Percentiles rank a stretch among this genome's conserved stretches.
Evolutionary conservation across 495 filamentous ascomycete genomes (phyloP).

Genomic region (Xylaria scruposa): DNA sequence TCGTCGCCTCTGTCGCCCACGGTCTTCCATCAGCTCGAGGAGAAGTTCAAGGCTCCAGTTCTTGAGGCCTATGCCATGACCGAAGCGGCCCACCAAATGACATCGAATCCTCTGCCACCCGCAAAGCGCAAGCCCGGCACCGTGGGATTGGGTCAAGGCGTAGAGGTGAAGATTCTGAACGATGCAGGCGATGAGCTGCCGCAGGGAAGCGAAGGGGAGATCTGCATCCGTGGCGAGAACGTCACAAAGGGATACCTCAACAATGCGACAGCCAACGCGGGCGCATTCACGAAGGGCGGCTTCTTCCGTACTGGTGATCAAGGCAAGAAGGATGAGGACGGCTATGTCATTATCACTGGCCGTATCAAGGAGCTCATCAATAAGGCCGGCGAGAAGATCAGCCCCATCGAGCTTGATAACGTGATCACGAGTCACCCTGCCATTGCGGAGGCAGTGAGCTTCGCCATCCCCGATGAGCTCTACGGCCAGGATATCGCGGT

Average conservation of each 20-base stretch:
- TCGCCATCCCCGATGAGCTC: constrained; percentile 75
- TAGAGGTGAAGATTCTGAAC: constrained; percentile 79
- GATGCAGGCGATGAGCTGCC: constrained; percentile 65
- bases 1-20: constrained; percentile 81
- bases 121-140: constrained; percentile 75
- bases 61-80: constrained; percentile 94
- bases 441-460: constrained; percentile 79
- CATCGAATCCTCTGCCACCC: constrained; percentile 80
- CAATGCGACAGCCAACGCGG: constrained; percentile 73
- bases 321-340: constrained; percentile 74
- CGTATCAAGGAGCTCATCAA: constrained; percentile 87
- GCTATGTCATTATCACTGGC: constrained; percentile 78
- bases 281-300: constrained; percentile 70
- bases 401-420: constrained; percentile 85
- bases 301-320: constrained; percentile 89
- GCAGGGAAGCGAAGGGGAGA: constrained; percentile 73
- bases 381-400: constrained; percentile 84
- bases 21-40: constrained; percentile 75
- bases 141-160: constrained; percentile 80
- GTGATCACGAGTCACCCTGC: constrained; percentile 70
- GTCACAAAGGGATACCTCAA: constrained; percentile 85
- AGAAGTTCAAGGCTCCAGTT: constrained; percentile 75
- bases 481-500: constrained; percentile 84
- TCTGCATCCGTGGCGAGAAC: constrained; percentile 79
- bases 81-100: constrained; percentile 89